Evolutionary conservation across 1,284 basidiomycete genomes (phyloP), one percentile per base, ranked within the genome.

Genomic region (Erythrobasidium hasegawianum): DNA sequence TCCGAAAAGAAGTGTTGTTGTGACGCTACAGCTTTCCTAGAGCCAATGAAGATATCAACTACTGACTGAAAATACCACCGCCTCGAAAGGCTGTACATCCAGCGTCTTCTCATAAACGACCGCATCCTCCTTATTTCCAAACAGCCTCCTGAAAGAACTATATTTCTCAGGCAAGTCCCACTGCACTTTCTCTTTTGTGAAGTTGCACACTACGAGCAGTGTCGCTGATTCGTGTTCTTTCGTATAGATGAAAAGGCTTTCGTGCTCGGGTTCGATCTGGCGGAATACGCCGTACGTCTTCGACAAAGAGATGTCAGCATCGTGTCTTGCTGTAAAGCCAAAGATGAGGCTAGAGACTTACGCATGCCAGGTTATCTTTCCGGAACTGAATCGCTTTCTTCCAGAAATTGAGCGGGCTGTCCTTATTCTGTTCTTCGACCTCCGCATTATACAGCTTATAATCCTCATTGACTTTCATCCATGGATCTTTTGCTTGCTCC

Each of bases 401-500:
- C 29, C 47, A 66, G 40, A 59, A 59, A n/a, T 27, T 24, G 13
- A 66, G 57, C 14, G 40, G 16, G 56, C 59, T 61, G 14, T 78
- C 67, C 0, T 77, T 69, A 58, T 86, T 81, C 0, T 74, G 69
- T 8, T 80, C 57, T 74, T 87, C 83, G 2, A 75, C 76, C 1
- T 75, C 79, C 9, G 81, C 86, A 73, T 89, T 89, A 82, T 86
- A 87, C 1, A 76, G 72, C 16, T 67, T 69, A 72, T 85, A 86
- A 71, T 88, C 86, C 49, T 87, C 85, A 71, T 87, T 85, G 9
- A 87, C 83, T 13, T 85, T 80, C 86, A 89, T 89, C 88, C 87
- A 86, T 75, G 13, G 87, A 2, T 40, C n/a, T 16, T 40, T 56
- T 40, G 26, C 54, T 3, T 16, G 2, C 26, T 56, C 26, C 38